phyloP scores from a whole-genome alignment of 805 yeast genomes.

The Yamadazyma paraphyllophila region DNA sequence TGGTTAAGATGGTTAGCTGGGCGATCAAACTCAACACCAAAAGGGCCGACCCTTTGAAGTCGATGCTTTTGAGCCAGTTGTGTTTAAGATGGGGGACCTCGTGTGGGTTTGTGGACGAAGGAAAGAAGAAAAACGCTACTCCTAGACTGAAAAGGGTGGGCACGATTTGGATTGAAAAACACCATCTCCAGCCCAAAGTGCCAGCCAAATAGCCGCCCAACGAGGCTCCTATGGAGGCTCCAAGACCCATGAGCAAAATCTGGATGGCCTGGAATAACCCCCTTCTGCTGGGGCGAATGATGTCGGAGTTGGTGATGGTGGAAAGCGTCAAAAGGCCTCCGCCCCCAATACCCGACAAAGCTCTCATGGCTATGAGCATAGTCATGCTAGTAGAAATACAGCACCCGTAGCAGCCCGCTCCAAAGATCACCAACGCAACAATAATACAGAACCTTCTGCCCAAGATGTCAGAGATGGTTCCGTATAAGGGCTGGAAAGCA shows the following conservation, averaged over 20 bases:
- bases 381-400: slow-evolving; percentile 26
- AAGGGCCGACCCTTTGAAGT: slow-evolving; percentile 30
- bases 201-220: slow-evolving; percentile 58
- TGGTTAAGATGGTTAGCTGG: slow-evolving; percentile 26
- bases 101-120: slow-evolving; percentile 24
- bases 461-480: slow-evolving; percentile 37
- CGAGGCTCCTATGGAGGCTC: slow-evolving; percentile 66
- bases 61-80: slow-evolving; percentile 22
- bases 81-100: not conserved
- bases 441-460: slow-evolving; percentile 35
- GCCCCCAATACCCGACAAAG: slow-evolving; percentile 41
- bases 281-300: slow-evolving; percentile 33
- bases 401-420: slow-evolving; percentile 38
- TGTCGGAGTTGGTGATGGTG: slow-evolving; percentile 39
- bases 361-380: slow-evolving; percentile 31
- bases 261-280: slow-evolving; percentile 42
- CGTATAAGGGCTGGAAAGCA: slow-evolving; percentile 42
- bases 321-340: slow-evolving; percentile 39
- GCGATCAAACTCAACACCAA: slow-evolving; percentile 31
- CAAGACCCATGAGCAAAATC: slow-evolving; percentile 34
- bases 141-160: slow-evolving; percentile 42
- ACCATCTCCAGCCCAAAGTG: slow-evolving; percentile 64
- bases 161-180: slow-evolving; percentile 55
- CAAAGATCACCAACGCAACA: slow-evolving; percentile 32
- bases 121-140: slow-evolving; percentile 20